A percentile compares a stretch with the other conserved stretches of the same genome.
Conservation (phyloP, 257 asterid species). For the Plantago ovata region DNA sequence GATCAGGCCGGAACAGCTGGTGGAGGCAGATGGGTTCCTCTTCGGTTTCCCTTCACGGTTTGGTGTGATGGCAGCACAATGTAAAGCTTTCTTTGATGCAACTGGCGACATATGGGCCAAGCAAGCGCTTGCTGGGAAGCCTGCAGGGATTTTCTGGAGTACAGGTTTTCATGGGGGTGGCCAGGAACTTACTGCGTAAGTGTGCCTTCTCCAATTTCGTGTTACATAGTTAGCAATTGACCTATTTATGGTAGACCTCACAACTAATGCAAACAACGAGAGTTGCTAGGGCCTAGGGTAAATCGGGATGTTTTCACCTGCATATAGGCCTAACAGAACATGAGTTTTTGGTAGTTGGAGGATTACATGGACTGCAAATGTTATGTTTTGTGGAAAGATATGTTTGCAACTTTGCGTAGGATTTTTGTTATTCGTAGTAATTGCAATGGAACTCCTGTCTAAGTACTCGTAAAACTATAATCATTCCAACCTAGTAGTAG, state of each 20-base stretch:
- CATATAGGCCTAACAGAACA: no score
- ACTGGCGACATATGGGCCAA: slow-evolving; percentile 59
- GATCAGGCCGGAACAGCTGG: slow-evolving; percentile 71
- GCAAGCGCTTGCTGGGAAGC: slow-evolving; percentile 90
- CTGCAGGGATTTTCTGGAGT: slow-evolving; percentile 96
- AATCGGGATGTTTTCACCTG: no score
- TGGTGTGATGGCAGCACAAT: slow-evolving; percentile 95
- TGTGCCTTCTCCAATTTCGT: slow-evolving; percentile 15
- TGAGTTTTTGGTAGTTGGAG: no score
- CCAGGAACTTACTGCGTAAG: slow-evolving; percentile 95
- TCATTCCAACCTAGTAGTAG: no score
- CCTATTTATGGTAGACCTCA: neutral
- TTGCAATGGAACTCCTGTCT: no score
- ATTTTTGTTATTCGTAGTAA: no score
- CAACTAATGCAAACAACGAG: no score
- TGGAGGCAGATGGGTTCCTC: slow-evolving; percentile 88
- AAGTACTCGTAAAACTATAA: no score
- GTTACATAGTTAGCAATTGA: neutral
- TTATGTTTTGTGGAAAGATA: no score
- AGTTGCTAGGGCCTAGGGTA: no score
- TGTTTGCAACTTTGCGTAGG: no score
- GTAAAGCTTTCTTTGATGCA: slow-evolving; percentile 85
- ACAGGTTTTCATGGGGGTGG: slow-evolving; percentile 98
- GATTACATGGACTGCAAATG: no score
- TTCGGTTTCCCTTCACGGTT: slow-evolving; percentile 91